Evolutionary conservation across 345 rosid species (phyloP).

Genomic region (Arabis hirsuta): DNA sequence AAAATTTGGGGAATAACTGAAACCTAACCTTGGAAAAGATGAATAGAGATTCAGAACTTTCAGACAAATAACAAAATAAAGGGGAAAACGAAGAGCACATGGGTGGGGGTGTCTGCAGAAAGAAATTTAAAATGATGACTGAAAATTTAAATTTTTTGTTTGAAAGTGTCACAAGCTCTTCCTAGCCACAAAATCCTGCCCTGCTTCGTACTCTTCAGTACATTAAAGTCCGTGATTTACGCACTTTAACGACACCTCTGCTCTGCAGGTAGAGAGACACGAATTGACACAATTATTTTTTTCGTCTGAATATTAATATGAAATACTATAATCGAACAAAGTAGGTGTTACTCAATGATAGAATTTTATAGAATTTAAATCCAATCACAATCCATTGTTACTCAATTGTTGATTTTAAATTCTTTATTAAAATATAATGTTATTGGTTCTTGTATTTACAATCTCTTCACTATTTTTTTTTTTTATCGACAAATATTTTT

Average conservation of each 20-base stretch:
- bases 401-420: too few species aligned
- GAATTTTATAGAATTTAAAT: too few species aligned
- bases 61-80: neutral
- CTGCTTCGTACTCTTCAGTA: constrained; percentile 39
- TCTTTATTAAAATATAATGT: too few species aligned
- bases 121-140: constrained; percentile 12
- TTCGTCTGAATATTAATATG: too few species aligned
- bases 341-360: too few species aligned
- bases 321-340: too few species aligned
- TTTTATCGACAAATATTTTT: too few species aligned
- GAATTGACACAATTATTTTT: constrained; percentile 6
- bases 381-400: too few species aligned
- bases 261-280: constrained; percentile 29
- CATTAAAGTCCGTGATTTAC: constrained; percentile 44
- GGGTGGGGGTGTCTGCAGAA: constrained; percentile 24
- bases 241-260: constrained; percentile 21
- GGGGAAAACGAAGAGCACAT: constrained; percentile 18
- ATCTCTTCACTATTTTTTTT: too few species aligned
- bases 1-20: constrained; percentile 18
- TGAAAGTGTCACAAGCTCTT: constrained; percentile 34
- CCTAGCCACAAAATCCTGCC: constrained; percentile 27
- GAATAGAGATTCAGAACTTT: constrained; percentile 24
- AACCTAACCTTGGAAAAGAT: constrained; percentile 20
- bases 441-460: too few species aligned
- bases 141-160: constrained; percentile 12